These are phyloP conservation scores for Physaria fendleri DNA, from an alignment of 345 rosid genomes.

Conservation along the genomic window DNA sequence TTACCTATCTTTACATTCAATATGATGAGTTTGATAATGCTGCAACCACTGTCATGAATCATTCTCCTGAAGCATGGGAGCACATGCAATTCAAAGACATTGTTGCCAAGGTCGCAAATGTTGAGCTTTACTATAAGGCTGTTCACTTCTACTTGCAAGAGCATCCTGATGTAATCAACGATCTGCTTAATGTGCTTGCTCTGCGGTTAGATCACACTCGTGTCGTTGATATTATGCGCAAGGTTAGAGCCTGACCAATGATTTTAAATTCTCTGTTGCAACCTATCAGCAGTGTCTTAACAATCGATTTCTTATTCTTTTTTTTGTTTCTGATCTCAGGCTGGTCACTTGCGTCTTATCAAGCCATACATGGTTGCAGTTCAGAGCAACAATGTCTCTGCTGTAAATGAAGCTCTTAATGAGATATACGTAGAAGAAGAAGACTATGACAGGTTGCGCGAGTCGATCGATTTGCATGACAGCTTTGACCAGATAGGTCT, in stretches of 20 bases:
- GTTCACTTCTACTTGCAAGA: conserved; percentile 99
- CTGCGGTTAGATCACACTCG: conserved; percentile 96
- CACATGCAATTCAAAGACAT: conserved; percentile 99
- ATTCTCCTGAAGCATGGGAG: conserved; percentile 99
- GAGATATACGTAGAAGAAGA: conserved; percentile 95
- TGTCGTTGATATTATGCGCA: conserved; percentile 96
- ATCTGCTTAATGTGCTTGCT: conserved; percentile 90
- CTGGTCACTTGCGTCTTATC: conserved; percentile 88
- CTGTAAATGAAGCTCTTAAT: conserved; percentile 91
- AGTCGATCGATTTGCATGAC: conserved; percentile 88
- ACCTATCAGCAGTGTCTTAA: background rate
- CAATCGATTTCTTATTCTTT: background rate
- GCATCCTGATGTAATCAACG: conserved; percentile 95
- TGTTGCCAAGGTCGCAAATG: conserved; percentile 87
- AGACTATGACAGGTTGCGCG: conserved; percentile 91
- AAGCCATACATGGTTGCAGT: conserved; percentile 98
- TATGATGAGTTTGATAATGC: conserved; percentile 98
- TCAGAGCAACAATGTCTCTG: conserved; percentile 93
- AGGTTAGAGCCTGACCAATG: conserved; percentile 42
- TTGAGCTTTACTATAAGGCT: conserved; percentile 93
- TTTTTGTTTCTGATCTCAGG: conserved; percentile 41
- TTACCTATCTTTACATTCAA: conserved; percentile 81
- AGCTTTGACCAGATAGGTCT: conserved; percentile 93
- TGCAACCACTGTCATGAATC: conserved; percentile 97
- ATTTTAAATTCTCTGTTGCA: background rate